Conservation (phyloP, 164 flowering plant species). For the Vitis vinifera region DNA sequence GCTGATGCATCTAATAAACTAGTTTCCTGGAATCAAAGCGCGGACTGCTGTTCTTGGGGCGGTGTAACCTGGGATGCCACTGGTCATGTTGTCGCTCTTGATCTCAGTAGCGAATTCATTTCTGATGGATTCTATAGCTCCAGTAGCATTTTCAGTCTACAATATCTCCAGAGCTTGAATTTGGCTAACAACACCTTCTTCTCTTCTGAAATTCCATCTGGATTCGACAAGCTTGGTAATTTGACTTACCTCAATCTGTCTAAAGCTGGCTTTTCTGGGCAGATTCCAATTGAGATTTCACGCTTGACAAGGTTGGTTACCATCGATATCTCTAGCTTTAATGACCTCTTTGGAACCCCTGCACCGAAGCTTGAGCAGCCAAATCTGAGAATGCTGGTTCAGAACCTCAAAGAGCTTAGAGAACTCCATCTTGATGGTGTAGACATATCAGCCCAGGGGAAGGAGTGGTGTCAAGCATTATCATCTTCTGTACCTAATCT, state of each 20-base stretch:
- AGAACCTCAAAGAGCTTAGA: constrained; percentile 24
- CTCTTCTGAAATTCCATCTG: constrained; percentile 11
- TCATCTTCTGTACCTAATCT: constrained; percentile 42
- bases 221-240: background rate
- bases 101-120: constrained; percentile 28
- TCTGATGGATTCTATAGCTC: constrained; percentile 20
- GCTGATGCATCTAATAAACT: too few relatives aligned
- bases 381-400: constrained; percentile 22
- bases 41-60: constrained; percentile 25
- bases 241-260: constrained; percentile 53
- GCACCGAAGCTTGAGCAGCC: constrained; percentile 29
- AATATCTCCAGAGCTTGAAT: constrained; percentile 32
- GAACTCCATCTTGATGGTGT: constrained; percentile 33
- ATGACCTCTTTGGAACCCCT: background rate
- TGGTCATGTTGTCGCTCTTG: constrained; percentile 32
- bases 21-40: too few relatives aligned
- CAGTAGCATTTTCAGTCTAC: constrained; percentile 31
- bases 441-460: constrained; percentile 20
- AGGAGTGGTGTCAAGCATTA: constrained; percentile 31
- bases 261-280: constrained; percentile 45
- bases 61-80: constrained; percentile 34
- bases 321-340: constrained; percentile 31
- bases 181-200: constrained; percentile 37
- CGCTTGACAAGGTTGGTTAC: constrained; percentile 24
- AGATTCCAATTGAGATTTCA: constrained; percentile 37